These are phyloP conservation scores for Schizosaccharomyces lindneri DNA, from an alignment of 805 yeast species.

Conservation along the genomic window DNA sequence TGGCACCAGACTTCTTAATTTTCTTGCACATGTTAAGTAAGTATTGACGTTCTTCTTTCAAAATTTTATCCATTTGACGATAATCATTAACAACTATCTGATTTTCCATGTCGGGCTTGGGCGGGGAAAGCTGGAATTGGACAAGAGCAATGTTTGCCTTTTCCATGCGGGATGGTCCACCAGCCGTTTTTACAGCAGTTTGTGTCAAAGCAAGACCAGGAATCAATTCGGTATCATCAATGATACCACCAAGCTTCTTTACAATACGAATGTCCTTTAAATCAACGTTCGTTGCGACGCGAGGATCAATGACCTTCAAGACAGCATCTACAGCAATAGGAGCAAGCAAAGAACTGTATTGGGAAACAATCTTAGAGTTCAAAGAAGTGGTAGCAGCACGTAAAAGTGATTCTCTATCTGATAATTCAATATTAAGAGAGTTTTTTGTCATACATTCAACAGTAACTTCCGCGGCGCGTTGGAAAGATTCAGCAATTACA, in stretches of 20 bases:
- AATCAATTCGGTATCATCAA: conserved; percentile 80
- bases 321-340: conserved; percentile 91
- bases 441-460: conserved; percentile 62
- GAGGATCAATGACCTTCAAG: conserved; percentile 40
- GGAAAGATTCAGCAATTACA: conserved; percentile 78
- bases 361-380: conserved; percentile 86
- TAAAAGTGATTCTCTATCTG: conserved; percentile 58
- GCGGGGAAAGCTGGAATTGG: conserved; percentile 89
- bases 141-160: conserved; percentile 75
- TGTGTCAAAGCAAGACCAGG: conserved; percentile 89
- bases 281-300: conserved; percentile 46
- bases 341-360: conserved; percentile 60
- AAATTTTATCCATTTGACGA: conserved; percentile 95
- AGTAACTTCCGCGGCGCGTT: conserved; percentile 62
- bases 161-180: conserved; percentile 85
- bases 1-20: conserved; percentile 90
- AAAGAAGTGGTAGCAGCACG: conserved; percentile 89
- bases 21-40: conserved; percentile 82
- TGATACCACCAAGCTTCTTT: conserved; percentile 91
- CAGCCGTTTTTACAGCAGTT: conserved; percentile 66
- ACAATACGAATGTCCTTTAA: conserved; percentile 67
- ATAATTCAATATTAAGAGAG: conserved; percentile 57
- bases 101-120: conserved; percentile 93
- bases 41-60: conserved; percentile 93
- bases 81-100: conserved; percentile 92